A percentile compares a stretch with the other conserved stretches of the same genome.
These are phyloP conservation scores for Talaromyces funiculosus DNA, from an alignment of 2,329 filamentous ascomycete species.

Conservation along the genomic window DNA sequence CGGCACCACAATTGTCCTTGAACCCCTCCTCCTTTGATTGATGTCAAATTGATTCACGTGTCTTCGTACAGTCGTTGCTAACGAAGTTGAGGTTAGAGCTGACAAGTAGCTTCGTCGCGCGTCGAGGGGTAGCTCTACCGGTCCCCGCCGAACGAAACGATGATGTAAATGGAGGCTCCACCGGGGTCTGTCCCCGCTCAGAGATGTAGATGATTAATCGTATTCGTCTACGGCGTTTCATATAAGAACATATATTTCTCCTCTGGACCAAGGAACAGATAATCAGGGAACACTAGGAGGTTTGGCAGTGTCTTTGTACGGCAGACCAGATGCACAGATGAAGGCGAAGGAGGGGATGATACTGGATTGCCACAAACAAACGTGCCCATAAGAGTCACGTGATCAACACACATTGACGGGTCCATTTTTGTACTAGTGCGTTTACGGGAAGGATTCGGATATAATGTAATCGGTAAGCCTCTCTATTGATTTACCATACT, in stretches of 20 bases:
- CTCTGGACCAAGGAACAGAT: not conserved
- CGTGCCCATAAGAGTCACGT: not conserved
- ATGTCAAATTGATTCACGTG: not conserved
- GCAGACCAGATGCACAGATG: not conserved
- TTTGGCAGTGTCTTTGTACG: not conserved
- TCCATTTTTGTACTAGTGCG: no score
- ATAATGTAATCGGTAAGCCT: no score
- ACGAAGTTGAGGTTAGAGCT: not conserved
- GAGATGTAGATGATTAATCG: not conserved
- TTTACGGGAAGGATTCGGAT: no score
- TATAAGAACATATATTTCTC: not conserved
- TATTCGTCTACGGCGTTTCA: not conserved
- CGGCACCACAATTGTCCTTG: not conserved
- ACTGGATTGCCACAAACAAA: slow-evolving; percentile 4
- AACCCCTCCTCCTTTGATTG: not conserved
- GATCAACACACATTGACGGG: not conserved
- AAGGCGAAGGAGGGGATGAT: not conserved
- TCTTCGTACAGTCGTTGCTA: not conserved
- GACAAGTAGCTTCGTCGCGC: not conserved
- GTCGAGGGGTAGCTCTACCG: slow-evolving; percentile 10
- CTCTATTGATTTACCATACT: no score
- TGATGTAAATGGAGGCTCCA: slow-evolving; percentile 11
- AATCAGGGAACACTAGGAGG: not conserved
- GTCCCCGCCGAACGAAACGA: slow-evolving; percentile 9
- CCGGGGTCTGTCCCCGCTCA: not conserved